phyloP scores from a whole-genome alignment of 2,329 filamentous ascomycete genomes.

The Alternaria ethzedia region DNA sequence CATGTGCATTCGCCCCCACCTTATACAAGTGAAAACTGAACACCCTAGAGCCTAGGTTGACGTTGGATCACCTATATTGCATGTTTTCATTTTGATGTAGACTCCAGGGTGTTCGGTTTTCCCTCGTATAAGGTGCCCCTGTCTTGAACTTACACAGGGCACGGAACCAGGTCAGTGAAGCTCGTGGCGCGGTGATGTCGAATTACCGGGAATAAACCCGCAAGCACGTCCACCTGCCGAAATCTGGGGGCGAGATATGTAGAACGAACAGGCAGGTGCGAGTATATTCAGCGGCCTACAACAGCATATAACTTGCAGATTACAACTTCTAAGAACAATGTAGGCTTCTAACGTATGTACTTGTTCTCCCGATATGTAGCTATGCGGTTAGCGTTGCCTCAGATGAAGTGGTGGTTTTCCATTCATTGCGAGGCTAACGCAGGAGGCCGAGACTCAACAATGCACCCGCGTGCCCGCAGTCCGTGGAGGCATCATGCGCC shows the following conservation, averaged over 20 bases:
- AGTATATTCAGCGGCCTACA: neutral
- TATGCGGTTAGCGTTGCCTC: neutral
- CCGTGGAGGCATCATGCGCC: neutral
- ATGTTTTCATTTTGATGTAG: neutral
- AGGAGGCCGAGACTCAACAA: neutral
- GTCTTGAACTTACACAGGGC: neutral
- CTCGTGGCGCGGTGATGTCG: neutral
- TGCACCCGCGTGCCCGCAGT: neutral
- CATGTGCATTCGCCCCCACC: too few relatives aligned
- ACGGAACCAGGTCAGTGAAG: neutral
- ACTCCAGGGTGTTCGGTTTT: too few relatives aligned
- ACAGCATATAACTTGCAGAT: neutral
- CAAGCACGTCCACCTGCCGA: neutral
- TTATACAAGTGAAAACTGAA: too few relatives aligned
- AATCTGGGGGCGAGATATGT: neutral
- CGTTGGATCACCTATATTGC: neutral
- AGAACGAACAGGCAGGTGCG: neutral
- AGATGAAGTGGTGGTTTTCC: neutral
- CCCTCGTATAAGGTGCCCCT: neutral
- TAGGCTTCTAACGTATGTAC: neutral
- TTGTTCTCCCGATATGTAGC: neutral
- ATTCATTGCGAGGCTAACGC: neutral
- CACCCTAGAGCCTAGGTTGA: neutral
- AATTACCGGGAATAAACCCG: neutral
- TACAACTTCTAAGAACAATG: neutral